Base-by-base conservation (phyloP, 2,329 filamentous ascomycete species). In the Pezicula rhizophila region DNA sequence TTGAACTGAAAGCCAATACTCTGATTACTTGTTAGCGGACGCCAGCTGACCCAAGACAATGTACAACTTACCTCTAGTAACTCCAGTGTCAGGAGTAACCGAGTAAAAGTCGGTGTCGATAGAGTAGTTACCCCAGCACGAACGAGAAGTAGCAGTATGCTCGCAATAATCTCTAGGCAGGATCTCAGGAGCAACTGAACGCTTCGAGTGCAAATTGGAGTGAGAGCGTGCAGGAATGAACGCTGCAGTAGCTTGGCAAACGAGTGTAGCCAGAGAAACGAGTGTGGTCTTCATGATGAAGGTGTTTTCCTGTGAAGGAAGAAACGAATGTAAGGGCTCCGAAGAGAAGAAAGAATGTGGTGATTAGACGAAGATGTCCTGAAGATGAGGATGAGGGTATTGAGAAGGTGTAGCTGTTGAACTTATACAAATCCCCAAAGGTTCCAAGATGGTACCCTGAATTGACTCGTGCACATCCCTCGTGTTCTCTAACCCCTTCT, bases 1-100 rank as follows among this genome's bases (percentile, higher is more conserved):
- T 5, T 65, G 66, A 44, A 74, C 61, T 17, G 70, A 67, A 33
- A 74, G 64, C 48, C 67, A 66, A 50, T 74, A 76, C 61, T 74
- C 33, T 40, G 14, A 42, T 18, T 23, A 7, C 14, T 25, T 31
- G n/a, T 38, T 38, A 38, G 35, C 14, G 28, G 44, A 11, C 23
- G 45, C 17, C 10, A 12, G 34, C 26, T 18, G 46, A 40, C 6
- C 20, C 23, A 5, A 8, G 2, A 35, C n/a, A 17, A n/a, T 26
- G 7, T 41, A 42, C 35, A 53, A 60, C 62, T 53, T 66, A 42
- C 40, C 61, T 49, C 61, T 58, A 1, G 60, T 62, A 1, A 66
- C 62, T 15, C 64, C 65, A 17, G 66, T 69, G 15, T 60, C 49
- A 5, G 66, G 66, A 34, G 46, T 58, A 12, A 56, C 55, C 12